Evolutionary conservation across 2,329 filamentous ascomycete genomes (phyloP), one percentile per base, ranked within the genome.

Genomic region (Elsinoe necatrix): DNA sequence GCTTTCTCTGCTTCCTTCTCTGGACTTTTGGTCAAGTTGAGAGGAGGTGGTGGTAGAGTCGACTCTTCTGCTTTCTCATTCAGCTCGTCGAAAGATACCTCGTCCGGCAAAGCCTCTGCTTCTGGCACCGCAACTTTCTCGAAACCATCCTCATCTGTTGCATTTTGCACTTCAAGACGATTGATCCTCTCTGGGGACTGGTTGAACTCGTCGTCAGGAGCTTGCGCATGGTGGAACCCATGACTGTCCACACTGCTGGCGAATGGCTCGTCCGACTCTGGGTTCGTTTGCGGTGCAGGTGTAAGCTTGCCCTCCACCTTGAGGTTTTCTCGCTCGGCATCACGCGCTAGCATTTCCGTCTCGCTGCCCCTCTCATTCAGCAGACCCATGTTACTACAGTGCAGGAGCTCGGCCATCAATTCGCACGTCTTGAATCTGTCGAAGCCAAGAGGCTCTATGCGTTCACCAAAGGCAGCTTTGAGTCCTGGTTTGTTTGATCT

Each of bases 351-450:
- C 59, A 97, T 89, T 61, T 95, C 83, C 62, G 89, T 85, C 68
- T 98, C 91, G 9, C 90, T 91, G 29, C 92, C 93, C 8, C 83
- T 77, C 68, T 97, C 91, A 67, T 98, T 98, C 62, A 98, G 75
- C 34, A 98, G 76, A 4, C 88, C 91, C 93, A 98, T 98, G 69
- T 98, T 98, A 70, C 92, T 97, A 72, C 93, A 98, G 71, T 98
- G 93, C 37, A 98, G 75, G 43, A 98, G 77, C 71, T 98, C 93
- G 0, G 93, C 93, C 93, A 98, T 97, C 59, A 98, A 78, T 72
- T 98, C 93, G 71, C 93, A 98, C 0, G 93, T 97, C 77, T 98
- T 98, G 77, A 98, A 98, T 18, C 93, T 81, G 71, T 98, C 93
- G 67, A 98, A 98, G 1, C 93, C 93, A 8, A 98, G 79, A 3